Percentiles rank a stretch among this genome's conserved stretches.
Conservation (phyloP, 164 flowering plant genomes). For the Amborella trichopoda region DNA sequence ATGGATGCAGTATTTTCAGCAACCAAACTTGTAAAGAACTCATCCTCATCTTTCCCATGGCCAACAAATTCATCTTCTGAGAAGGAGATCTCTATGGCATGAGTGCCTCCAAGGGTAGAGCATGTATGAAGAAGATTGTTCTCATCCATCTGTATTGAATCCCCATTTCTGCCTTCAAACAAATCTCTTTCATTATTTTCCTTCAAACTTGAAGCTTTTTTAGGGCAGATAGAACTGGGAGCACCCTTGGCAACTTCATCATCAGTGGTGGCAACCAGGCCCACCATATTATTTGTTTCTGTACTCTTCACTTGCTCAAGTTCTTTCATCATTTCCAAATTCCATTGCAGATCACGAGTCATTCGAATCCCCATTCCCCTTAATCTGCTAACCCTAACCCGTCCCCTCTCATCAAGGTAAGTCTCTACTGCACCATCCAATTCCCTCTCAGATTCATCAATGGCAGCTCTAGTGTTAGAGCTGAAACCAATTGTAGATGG, state of each 20-base stretch:
- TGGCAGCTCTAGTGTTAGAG: slow-evolving; percentile 15
- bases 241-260: too few species aligned
- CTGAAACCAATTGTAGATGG: slow-evolving; percentile 14
- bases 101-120: slow-evolving; percentile 6
- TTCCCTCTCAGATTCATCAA: slow-evolving; percentile 19
- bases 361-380: slow-evolving; percentile 88
- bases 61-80: slow-evolving; percentile 28
- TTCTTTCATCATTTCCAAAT: slow-evolving; percentile 84
- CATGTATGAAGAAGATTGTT: slow-evolving; percentile 3
- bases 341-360: slow-evolving; percentile 89
- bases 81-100: slow-evolving; percentile 43
- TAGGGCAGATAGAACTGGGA: too few species aligned
- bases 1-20: slow-evolving; percentile 18
- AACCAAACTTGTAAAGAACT: slow-evolving; percentile 54
- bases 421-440: slow-evolving; percentile 48
- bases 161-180: too few species aligned
- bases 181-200: too few species aligned
- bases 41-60: slow-evolving; percentile 31
- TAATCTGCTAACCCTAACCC: slow-evolving; percentile 57
- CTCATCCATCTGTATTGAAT: too few species aligned
- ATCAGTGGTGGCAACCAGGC: slow-evolving; percentile 9
- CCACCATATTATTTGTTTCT: slow-evolving; percentile 1
- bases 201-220: too few species aligned
- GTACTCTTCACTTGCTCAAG: slow-evolving; percentile 36
- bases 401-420: slow-evolving; percentile 80